Base-by-base conservation (phyloP, 495 filamentous ascomycete genomes). In the Penicillium salamii region DNA sequence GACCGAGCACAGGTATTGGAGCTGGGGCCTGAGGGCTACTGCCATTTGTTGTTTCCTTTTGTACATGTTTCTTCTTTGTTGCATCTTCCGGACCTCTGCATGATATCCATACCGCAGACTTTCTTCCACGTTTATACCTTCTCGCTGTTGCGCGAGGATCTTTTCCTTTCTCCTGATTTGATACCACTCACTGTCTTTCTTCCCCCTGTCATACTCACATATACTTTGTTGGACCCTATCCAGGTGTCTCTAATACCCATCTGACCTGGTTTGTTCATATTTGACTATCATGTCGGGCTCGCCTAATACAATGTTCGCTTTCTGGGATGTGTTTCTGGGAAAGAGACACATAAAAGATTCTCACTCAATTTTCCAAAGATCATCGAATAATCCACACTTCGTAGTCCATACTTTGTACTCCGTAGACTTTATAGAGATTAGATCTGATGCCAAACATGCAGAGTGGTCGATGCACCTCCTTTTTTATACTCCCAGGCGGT, bases 1-100 rank as follows among this genome's bases (percentile, higher is more conserved):
- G 71, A 38, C 72, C 72, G 5, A 67, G 63, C 36, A 74, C 67
- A 38, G 68, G 67, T 23, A 59, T 56, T 44, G 57, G 53, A 15
- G 50, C 42, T 20, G 54, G 42, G 5, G 46, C 44, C 48, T 54
- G 49, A 62, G 23, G 4, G 8, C 53, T 24, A 29, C 19, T 6
- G 23, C 34, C 46, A 37, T 20, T 14, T 37, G 13, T 49, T 39
- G 17, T 20, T 54, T 38, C 46, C 39, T 37, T 44, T 55, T 52
- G 36, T 58, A 57, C 43, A 54, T 53, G 36, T 57, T 62, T 56
- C 31, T 59, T 55, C 52, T 62, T 55, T 56, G 46, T 48, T 58
- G 32, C 20, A 36, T 45, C 51, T 42, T 29, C 17, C 34, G 48
- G 37, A 31, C 43, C 50, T 54, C 58, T 59, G 52, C 56, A 62